Base-by-base conservation (phyloP, 495 filamentous ascomycete genomes). In the Tuber umbilicatum region DNA sequence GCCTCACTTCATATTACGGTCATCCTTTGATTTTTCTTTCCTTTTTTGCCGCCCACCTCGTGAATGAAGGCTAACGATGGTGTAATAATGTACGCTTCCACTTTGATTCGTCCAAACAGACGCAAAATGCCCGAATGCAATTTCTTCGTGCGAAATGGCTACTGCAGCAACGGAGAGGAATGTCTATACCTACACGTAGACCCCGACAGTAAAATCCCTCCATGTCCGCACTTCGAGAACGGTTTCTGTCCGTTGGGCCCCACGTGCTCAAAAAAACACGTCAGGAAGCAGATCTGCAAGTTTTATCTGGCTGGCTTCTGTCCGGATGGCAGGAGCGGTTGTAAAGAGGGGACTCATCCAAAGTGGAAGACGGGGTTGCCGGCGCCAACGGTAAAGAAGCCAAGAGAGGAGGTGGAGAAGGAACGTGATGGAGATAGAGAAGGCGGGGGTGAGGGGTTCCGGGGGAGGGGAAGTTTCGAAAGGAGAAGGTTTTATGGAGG, bases 41-140 rank as follows among this genome's bases (percentile, higher is more conserved):
- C 42, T 41, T 43, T 76, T 73, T 21, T 0, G 14, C 35, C 17
- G 5, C 27, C 7, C n/a, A 27, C n/a, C n/a, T 3, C 55, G 55
- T 35, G 19, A 64, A 64, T 27, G 55, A 64, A 64, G 55, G 31
- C 27, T 64, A 64, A 64, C 55, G 27, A 35, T 60, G 19, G 55
- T 7, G 27, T 27, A 64, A 64, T 64, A 12, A 19, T 64, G 55
- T 31, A 5, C 37, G 19, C 31, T 73, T 42, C 42, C 17, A 17
- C 67, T 31, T n/a, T 70, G 31, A 35, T 41, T 68, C 35, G 55
- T 64, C 27, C 55, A 64, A 64, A 40, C 72, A 84, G 83, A 45
- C 91, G 95, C 70, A 92, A 94, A 84, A 96, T 97, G 94, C 93
- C 94, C 69, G 95, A 97, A 85, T 99, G 95, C 86, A 95, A 93